A percentile compares a stretch with the other conserved stretches of the same genome.
These are phyloP conservation scores for Athelia psychrophila DNA, from an alignment of 1,284 basidiomycete genomes.

Conservation along the genomic window DNA sequence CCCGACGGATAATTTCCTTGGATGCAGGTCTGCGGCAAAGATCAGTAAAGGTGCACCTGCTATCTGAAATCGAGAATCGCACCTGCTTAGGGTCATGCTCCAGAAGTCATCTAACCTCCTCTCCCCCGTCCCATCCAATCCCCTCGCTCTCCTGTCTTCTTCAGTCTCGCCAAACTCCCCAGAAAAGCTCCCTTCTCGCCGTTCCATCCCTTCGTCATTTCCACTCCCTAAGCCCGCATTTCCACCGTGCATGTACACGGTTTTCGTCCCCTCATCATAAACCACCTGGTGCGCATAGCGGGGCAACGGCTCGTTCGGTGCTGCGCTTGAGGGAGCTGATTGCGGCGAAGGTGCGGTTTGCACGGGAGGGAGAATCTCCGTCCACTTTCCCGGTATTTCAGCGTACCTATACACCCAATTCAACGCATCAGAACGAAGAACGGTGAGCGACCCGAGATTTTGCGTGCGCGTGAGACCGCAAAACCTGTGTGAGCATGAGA, in stretches of 20 bases:
- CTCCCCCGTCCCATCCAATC: slow-evolving; percentile 28
- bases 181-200: slow-evolving; percentile 1
- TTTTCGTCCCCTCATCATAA: slow-evolving; percentile 55
- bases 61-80: slow-evolving; percentile 13
- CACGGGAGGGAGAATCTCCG: slow-evolving; percentile 42
- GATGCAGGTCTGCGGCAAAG: slow-evolving; percentile 46
- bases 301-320: slow-evolving; percentile 42
- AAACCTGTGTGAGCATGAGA: slow-evolving; percentile 36
- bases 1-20: slow-evolving; percentile 58
- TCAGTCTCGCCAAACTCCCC: slow-evolving; percentile 10
- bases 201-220: slow-evolving; percentile 14
- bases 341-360: slow-evolving; percentile 9
- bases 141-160: slow-evolving; percentile 12
- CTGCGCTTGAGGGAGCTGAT: no score
- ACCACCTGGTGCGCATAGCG: slow-evolving; percentile 77
- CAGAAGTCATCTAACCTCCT: slow-evolving; percentile 71
- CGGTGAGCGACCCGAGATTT: slow-evolving; percentile 37
- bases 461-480: slow-evolving; percentile 51
- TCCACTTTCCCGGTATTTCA: slow-evolving; percentile 60
- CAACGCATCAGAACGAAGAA: slow-evolving; percentile 44
- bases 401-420: slow-evolving; percentile 67
- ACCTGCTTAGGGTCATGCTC: slow-evolving; percentile 69
- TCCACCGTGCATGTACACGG: slow-evolving; percentile 69
- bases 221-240: slow-evolving; percentile 45
- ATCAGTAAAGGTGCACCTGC: slow-evolving; percentile 1